Evolutionary conservation across 352 stramenopile genomes (phyloP), one percentile per base, ranked within the genome.

Genomic region (Globisporangium barbulae): DNA sequence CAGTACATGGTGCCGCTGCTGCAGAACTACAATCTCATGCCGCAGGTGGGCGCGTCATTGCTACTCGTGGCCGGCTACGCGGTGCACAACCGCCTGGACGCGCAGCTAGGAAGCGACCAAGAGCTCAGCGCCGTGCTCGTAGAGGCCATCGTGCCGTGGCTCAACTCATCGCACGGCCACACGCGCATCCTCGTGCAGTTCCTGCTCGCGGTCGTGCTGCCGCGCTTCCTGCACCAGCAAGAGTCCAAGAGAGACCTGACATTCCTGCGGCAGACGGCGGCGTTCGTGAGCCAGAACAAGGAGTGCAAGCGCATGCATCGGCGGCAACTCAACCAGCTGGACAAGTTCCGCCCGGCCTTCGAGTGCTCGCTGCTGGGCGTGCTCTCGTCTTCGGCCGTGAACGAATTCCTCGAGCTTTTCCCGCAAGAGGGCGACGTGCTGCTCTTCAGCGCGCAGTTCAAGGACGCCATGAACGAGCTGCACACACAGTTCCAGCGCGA

Each of bases 281-380:
- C 72, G 15, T 94, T 84, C 62, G 37, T 94, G 57, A 94, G 81
- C 59, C 75, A 83, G 47, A 94, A 93, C 70, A 93, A 93, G 65
- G 85, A 94, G 53, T 80, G 74, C 66, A 94, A 93, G 59, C 78
- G 85, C 52, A 90, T 94, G 83, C 73, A 89, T 57, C 82, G 85
- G 52, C 85, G 85, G 6, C 85, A 94, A 59, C 68, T 71, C 5
- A 76, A 74, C 8, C 83, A 94, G 41, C 64, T 94, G 25, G 69
- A 78, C 30, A 71, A 75, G 33, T 89, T 93, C 61, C 63, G 67
- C 9, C 85, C 85, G 0, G 81, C 85, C 37, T 86, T 85, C 57
- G 79, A 91, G 71, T 89, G 79, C 59, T 88, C 82, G 22, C 74
- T 94, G 63, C 73, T 90, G 21, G 83, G 83, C 1, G 66, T 94